phyloP scores from a whole-genome alignment of 1,284 basidiomycete genomes.

The Boletus semigastroideus region DNA sequence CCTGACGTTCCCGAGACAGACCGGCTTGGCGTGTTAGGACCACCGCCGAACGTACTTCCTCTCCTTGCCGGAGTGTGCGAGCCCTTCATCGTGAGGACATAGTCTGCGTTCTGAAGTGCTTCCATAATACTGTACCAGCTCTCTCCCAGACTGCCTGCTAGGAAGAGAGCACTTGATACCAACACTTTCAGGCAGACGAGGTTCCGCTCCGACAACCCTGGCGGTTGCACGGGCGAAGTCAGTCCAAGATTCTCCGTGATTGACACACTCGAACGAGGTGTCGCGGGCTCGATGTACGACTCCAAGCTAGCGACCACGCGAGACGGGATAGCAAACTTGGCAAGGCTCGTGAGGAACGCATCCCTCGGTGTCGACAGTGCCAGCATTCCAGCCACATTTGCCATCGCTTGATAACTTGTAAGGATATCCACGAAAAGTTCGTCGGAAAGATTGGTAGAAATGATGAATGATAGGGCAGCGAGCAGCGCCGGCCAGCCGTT shows the following conservation, averaged over 20 bases:
- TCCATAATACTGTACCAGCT: slow-evolving; percentile 94
- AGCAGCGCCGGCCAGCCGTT: slow-evolving; percentile 89
- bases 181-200: slow-evolving; percentile 87
- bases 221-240: slow-evolving; percentile 52
- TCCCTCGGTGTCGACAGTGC: slow-evolving; percentile 86
- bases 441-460: slow-evolving; percentile 87
- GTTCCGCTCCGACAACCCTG: slow-evolving; percentile 85
- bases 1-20: slow-evolving; percentile 36
- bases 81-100: slow-evolving; percentile 72
- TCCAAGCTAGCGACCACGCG: slow-evolving; percentile 85
- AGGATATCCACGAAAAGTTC: slow-evolving; percentile 85
- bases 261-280: slow-evolving; percentile 58
- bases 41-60: slow-evolving; percentile 39
- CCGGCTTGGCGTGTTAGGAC: slow-evolving; percentile 34
- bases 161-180: slow-evolving; percentile 75
- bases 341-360: slow-evolving; percentile 85
- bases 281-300: slow-evolving; percentile 64
- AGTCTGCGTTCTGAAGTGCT: slow-evolving; percentile 89
- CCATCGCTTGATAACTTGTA: slow-evolving; percentile 79
- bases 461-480: slow-evolving; percentile 85
- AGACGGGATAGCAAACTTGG: slow-evolving; percentile 86
- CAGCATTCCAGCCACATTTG: slow-evolving; percentile 88
- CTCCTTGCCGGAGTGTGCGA: slow-evolving; percentile 30
- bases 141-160: slow-evolving; percentile 81
- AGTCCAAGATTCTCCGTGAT: slow-evolving; percentile 74